These are phyloP conservation scores for Phytophthora capsici DNA, from an alignment of 352 stramenopile genomes.

Conservation along the genomic window DNA sequence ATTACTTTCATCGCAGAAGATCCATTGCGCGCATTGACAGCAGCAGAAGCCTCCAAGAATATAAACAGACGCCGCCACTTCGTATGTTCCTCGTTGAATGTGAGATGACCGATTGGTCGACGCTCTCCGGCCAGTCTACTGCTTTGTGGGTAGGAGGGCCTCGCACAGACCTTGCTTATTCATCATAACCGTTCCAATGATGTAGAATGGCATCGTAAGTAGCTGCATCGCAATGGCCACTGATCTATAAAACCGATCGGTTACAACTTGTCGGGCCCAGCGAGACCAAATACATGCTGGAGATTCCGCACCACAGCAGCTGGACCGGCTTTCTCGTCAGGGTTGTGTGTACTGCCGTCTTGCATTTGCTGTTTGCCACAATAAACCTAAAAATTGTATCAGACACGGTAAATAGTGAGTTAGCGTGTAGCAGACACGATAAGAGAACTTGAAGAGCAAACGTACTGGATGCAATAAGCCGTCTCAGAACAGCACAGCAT, in stretches of 20 bases:
- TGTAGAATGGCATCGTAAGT: constrained; percentile 8
- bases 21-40: too few relatives aligned
- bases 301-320: constrained; percentile 2
- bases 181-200: constrained; percentile 16
- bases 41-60: too few relatives aligned
- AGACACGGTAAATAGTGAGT: too few relatives aligned
- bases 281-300: not conserved
- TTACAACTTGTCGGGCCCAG: not conserved
- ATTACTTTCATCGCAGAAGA: constrained; percentile 3
- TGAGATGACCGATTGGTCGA: not conserved
- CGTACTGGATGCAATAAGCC: not conserved
- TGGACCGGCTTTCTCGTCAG: constrained; percentile 1
- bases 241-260: constrained; percentile 14
- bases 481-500: not conserved
- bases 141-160: not conserved
- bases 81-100: not conserved
- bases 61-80: not conserved
- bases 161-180: not conserved
- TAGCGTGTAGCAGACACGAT: too few relatives aligned
- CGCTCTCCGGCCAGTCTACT: not conserved
- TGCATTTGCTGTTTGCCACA: constrained; percentile 1
- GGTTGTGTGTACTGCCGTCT: not conserved
- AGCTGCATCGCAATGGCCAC: constrained; percentile 6
- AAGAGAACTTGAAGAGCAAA: too few relatives aligned
- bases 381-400: too few relatives aligned